Conservation (phyloP, 2,329 filamentous ascomycete genomes). For the Fusarium verticillioides region DNA sequence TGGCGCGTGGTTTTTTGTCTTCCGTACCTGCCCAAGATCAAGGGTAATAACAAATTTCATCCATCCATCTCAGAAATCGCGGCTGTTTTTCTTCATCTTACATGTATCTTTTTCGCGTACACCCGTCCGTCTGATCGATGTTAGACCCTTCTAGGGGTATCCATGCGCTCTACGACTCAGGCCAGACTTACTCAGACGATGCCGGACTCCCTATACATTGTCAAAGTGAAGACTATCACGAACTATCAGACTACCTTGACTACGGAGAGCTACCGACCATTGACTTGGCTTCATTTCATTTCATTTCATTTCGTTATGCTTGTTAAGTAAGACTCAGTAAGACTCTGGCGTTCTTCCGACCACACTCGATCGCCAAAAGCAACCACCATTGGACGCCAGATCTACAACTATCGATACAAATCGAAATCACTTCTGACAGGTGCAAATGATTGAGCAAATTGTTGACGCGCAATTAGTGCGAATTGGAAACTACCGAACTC, state of each 20-base stretch:
- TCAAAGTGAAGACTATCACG: neutral
- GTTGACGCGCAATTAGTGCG: slow-evolving; percentile 17
- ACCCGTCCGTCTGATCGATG: slow-evolving; percentile 24
- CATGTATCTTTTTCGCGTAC: slow-evolving; percentile 29
- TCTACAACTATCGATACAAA: slow-evolving; percentile 1
- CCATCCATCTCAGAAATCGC: slow-evolving; percentile 17
- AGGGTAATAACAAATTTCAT: slow-evolving; percentile 17
- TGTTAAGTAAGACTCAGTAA: neutral
- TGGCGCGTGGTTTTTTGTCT: slow-evolving; percentile 29
- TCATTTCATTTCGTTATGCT: neutral
- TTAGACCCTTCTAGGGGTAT: slow-evolving; percentile 12
- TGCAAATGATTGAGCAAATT: slow-evolving; percentile 17
- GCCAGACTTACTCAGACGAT: slow-evolving; percentile 15
- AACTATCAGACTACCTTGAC: neutral
- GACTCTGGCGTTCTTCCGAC: neutral
- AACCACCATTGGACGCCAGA: slow-evolving; percentile 9
- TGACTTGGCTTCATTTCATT: slow-evolving; percentile 2
- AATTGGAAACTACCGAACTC: slow-evolving; percentile 23
- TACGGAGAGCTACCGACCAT: neutral
- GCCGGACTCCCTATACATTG: neutral
- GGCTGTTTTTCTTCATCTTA: slow-evolving; percentile 20
- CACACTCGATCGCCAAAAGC: neutral
- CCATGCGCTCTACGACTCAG: slow-evolving; percentile 21
- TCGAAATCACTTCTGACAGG: slow-evolving; percentile 25
- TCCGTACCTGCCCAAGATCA: slow-evolving; percentile 15